Evolutionary conservation across 768 basidiomycete genomes (phyloP).

Genomic region (Epithele typhae): DNA sequence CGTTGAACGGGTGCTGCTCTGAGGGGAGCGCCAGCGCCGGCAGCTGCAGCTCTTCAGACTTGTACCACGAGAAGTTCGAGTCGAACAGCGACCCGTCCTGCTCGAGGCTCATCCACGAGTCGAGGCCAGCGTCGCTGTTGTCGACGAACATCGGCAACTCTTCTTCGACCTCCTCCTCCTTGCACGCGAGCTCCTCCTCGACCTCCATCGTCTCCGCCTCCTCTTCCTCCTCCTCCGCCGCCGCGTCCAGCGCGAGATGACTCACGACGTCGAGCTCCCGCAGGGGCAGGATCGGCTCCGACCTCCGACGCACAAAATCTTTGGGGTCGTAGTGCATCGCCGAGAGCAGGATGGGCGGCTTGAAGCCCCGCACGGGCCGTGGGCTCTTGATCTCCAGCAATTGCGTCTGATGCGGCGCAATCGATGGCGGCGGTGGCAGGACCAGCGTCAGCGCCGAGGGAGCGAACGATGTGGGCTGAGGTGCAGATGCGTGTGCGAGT

Average conservation of each 20-base stretch:
- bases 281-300: slow-evolving; percentile 12
- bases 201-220: slow-evolving; percentile 8
- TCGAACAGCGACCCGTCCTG: slow-evolving; percentile 11
- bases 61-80: slow-evolving; percentile 11
- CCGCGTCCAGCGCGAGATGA: slow-evolving; percentile 5
- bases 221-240: slow-evolving; percentile 11
- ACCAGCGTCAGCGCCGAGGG: too few relatives aligned
- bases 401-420: slow-evolving; percentile 15
- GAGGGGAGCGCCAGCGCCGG: neutral
- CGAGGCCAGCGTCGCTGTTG: slow-evolving; percentile 3
- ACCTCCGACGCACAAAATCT: slow-evolving; percentile 13
- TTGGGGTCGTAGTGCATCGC: slow-evolving; percentile 12
- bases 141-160: slow-evolving; percentile 9
- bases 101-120: neutral
- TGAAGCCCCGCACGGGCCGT: slow-evolving; percentile 14
- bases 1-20: neutral
- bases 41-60: neutral
- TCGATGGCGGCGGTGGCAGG: slow-evolving; percentile 11
- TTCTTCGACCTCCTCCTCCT: slow-evolving; percentile 6
- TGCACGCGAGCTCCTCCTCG: slow-evolving; percentile 4
- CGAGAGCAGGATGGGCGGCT: slow-evolving; percentile 12
- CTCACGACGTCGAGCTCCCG: slow-evolving; percentile 11
- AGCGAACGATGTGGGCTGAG: too few relatives aligned
- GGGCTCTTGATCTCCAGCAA: slow-evolving; percentile 13
- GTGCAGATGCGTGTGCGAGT: too few relatives aligned